Evolutionary conservation across 108 stramenopile genomes (phyloP), one percentile per base, ranked within the genome.

Genomic region (Aurantiochytrium sp.): DNA sequence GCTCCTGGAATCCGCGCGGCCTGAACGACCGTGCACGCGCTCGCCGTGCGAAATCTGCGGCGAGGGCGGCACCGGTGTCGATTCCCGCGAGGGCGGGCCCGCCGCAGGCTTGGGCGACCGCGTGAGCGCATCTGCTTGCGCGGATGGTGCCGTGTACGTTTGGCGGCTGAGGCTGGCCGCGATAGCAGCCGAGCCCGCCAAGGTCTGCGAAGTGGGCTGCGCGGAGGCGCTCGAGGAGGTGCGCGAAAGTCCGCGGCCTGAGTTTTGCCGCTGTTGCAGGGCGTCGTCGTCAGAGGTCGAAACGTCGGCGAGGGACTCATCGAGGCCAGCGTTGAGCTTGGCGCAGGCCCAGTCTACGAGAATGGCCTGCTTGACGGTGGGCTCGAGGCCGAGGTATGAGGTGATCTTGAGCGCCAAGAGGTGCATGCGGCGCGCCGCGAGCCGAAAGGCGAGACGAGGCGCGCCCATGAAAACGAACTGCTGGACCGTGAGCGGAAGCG

Each of bases 281-380:
- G n/a, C n/a, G n/a, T n/a, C n/a, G n/a, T n/a, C n/a, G n/a, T n/a
- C n/a, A n/a, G n/a, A n/a, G 27, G 8, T 65, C 34, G 59, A 3
- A 19, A 65, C 15, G 8, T 34, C 34, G 27, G 59, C 22, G 19
- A 52, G 15, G 50, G 59, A 17, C 10, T 8, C 59, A 27, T 8
- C 15, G 6, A 65, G 34, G 34, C 19, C 73, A n/a, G 39, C 45
- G 42, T 30, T 27, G 24, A 90, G 37, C 3, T 89, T 89, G 22
- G 85, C 90, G 30, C 91, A 91, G 31, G 92, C 92, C 92, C 92
- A 92, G 69, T 91, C 87, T 30, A 92, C 90, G 22, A 91, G 89
- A 3, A 92, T 90, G 21, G 59, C 86, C 31, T 73, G 39, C 37
- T 87, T 88, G 21, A 91, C 92, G 1, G 73, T 19, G 17, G 45